A percentile compares a stretch with the other conserved stretches of the same genome.
These are phyloP conservation scores for Thalassiosira hispida DNA, from an alignment of 352 stramenopile genomes.

Conservation along the genomic window DNA sequence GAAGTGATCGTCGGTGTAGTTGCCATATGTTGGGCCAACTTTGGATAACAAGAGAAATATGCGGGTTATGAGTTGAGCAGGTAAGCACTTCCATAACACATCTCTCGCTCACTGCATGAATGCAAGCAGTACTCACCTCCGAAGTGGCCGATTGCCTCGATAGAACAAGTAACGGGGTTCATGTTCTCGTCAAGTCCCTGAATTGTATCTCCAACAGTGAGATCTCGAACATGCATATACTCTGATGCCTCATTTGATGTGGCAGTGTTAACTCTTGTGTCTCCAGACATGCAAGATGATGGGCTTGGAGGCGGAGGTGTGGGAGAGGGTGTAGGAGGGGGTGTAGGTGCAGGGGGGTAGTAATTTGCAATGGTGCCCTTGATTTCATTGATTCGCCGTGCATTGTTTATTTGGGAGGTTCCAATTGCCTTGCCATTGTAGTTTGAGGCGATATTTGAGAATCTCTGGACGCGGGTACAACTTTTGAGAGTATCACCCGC, in stretches of 20 bases:
- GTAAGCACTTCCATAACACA: too few species aligned
- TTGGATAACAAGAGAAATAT: too few species aligned
- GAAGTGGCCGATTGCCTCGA: constrained; percentile 9
- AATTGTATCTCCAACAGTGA: constrained; percentile 5
- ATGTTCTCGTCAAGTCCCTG: constrained; percentile 12
- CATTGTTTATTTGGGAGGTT: constrained; percentile 29
- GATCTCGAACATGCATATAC: not conserved
- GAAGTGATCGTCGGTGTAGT: constrained; percentile 20
- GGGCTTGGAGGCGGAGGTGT: not conserved
- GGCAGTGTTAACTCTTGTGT: not conserved
- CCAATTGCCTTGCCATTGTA: constrained; percentile 46
- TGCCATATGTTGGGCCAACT: too few species aligned
- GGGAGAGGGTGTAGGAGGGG: too few species aligned
- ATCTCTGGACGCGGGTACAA: constrained; percentile 37
- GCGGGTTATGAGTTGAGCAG: too few species aligned
- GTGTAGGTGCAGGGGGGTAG: too few species aligned
- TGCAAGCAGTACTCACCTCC: too few species aligned
- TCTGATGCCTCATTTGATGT: not conserved
- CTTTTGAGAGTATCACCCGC: constrained; percentile 8
- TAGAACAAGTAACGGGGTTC: not conserved
- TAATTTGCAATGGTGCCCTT: constrained; percentile 11
- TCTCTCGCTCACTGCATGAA: too few species aligned
- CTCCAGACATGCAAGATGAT: constrained; percentile 14
- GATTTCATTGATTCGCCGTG: constrained; percentile 28
- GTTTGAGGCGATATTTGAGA: constrained; percentile 33